Evolutionary conservation across 208 protist genomes (phyloP), one percentile per base, ranked within the genome.

Genomic region (Leishmania arabica): DNA sequence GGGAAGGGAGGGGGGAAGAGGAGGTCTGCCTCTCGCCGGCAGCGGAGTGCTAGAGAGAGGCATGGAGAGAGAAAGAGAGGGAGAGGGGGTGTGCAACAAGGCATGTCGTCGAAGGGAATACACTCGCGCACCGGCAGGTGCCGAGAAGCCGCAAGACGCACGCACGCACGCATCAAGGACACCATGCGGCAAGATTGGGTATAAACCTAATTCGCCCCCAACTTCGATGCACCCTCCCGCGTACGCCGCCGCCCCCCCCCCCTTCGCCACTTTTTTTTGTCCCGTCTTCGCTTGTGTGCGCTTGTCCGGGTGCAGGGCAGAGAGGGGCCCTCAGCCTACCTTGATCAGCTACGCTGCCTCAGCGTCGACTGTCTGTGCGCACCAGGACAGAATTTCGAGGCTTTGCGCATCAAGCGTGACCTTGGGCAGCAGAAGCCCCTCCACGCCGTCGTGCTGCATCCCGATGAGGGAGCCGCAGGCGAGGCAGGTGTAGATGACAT

Each of bases 371-470:
- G 89, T 86, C 70, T 91, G 84, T 42, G 89, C 90, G 82, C 90
- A 96, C 13, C 71, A 81, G 15, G 84, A 83, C 9, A 97, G 81
- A 21, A 94, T 78, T 1, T 64, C 79, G 3, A 88, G 72, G 72
- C 92, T 95, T 78, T 84, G 83, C 21, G 81, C 83, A 40, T 89
- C 85, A 3, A 97, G 84, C 11, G 87, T 65, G 9, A 84, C 56
- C 71, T 91, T 93, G 19, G 88, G 84, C 27, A 97, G 60, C 37
- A 97, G 77, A 6, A 90, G 40, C 3, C 94, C 94, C n/a, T 86
- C 85, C 66, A 95, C 79, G 1, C 86, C 88, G 19, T 85, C 84
- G 66, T 97, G 94, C 58, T 80, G 40, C 82, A 95, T 89, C 27
- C 79, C 92, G 58, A 96, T 27, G 40, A 84, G 83, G 3, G 81